Percentiles rank a stretch among this genome's conserved stretches.
phyloP scores from a whole-genome alignment of 2,329 filamentous ascomycete species.

The Aspergillus pseudoglaucus region DNA sequence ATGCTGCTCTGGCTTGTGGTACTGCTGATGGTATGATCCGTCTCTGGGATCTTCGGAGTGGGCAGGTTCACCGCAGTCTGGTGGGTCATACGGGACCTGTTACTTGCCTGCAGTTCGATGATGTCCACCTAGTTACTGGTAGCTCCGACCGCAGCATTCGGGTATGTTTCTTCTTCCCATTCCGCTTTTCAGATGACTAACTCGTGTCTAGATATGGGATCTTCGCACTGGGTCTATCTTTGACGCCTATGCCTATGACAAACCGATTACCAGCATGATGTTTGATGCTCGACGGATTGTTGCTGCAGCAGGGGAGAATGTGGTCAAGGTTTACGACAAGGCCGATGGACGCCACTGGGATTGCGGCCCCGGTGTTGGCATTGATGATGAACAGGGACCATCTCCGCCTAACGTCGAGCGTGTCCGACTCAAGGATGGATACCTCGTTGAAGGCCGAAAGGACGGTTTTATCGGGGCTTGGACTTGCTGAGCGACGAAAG shows the following conservation, averaged over 20 bases:
- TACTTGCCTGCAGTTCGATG: slow-evolving; percentile 91
- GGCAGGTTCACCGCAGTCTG: slow-evolving; percentile 91
- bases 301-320: slow-evolving; percentile 80
- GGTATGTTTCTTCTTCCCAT: slow-evolving; percentile 52
- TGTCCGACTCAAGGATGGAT: slow-evolving; percentile 88
- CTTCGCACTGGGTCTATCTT: slow-evolving; percentile 90
- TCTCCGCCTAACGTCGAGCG: slow-evolving; percentile 67
- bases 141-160: slow-evolving; percentile 88
- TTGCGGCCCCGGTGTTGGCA: slow-evolving; percentile 72
- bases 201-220: slow-evolving; percentile 78
- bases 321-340: slow-evolving; percentile 98
- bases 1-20: slow-evolving; percentile 89
- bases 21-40: slow-evolving; percentile 97
- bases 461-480: slow-evolving; percentile 88
- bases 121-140: slow-evolving; percentile 88
- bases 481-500: slow-evolving; percentile 54
- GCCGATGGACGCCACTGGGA: slow-evolving; percentile 94
- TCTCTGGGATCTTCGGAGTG: slow-evolving; percentile 91
- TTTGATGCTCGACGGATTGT: slow-evolving; percentile 89
- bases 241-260: slow-evolving; percentile 93
- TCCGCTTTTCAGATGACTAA: slow-evolving; percentile 5
- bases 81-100: slow-evolving; percentile 94
- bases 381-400: slow-evolving; percentile 59
- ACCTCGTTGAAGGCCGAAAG: slow-evolving; percentile 80
- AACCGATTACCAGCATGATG: slow-evolving; percentile 91